Evolutionary conservation across 2,329 filamentous ascomycete species (phyloP).

Genomic region (Alternaria infectoria): DNA sequence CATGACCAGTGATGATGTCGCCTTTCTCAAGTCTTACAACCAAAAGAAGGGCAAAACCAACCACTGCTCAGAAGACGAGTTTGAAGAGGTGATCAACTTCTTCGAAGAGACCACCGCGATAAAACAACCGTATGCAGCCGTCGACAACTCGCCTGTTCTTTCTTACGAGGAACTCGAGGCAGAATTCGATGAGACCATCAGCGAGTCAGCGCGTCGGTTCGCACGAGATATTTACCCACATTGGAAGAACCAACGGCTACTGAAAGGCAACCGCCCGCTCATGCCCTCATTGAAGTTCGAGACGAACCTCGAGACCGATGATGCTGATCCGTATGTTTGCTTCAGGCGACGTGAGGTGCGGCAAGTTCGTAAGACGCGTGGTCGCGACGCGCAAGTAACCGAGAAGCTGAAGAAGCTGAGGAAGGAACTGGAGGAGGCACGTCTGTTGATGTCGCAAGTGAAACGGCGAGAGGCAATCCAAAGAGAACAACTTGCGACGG

Average conservation of each 20-base stretch:
- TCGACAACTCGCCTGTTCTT: conserved; percentile 84
- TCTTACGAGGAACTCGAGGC: conserved; percentile 65
- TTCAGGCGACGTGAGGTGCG: conserved; percentile 94
- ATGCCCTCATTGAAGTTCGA: conserved; percentile 89
- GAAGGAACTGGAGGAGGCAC: conserved; percentile 87
- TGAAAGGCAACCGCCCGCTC: conserved; percentile 72
- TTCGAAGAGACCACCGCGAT: conserved; percentile 86
- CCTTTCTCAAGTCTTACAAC: conserved; percentile 84
- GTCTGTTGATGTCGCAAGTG: conserved; percentile 78
- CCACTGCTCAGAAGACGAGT: conserved; percentile 84
- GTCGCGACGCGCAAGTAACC: conserved; percentile 89
- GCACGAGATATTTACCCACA: conserved; percentile 86
- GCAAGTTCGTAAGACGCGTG: conserved; percentile 92
- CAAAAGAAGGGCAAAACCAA: conserved; percentile 68
- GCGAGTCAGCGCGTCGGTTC: conserved; percentile 61
- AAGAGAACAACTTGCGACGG: conserved; percentile 75
- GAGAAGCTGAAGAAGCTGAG: conserved; percentile 93
- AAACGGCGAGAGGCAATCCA: conserved; percentile 81
- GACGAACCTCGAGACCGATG: conserved; percentile 90
- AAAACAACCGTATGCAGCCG: conserved; percentile 85
- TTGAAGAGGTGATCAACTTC: conserved; percentile 92
- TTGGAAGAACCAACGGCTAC: conserved; percentile 77
- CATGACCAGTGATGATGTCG: conserved; percentile 89
- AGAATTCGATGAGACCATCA: conserved; percentile 65
- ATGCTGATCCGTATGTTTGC: conserved; percentile 96